A percentile compares a stretch with the other conserved stretches of the same genome.
phyloP scores from a whole-genome alignment of 495 filamentous ascomycete species.

The Talaromyces stipitatus region DNA sequence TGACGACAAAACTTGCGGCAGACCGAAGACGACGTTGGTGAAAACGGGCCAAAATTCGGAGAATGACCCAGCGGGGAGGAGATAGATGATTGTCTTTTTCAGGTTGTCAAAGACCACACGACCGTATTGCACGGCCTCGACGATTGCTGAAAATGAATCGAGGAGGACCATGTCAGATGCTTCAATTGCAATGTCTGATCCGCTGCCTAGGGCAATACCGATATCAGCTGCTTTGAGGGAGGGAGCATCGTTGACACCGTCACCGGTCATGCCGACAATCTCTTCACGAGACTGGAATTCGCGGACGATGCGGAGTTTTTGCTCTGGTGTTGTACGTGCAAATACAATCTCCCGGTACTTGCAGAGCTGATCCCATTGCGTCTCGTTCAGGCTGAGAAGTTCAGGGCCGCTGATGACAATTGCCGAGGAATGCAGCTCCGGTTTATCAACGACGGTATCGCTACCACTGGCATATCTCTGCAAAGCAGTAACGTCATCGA shows the following conservation, averaged over 20 bases:
- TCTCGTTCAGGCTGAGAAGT: conserved; percentile 47
- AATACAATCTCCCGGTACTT: conserved; percentile 61
- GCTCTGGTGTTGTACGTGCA: conserved; percentile 63
- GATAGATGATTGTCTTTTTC: conserved; percentile 53
- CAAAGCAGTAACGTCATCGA: conserved; percentile 17
- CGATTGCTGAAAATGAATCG: conserved; percentile 59
- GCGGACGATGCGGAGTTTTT: conserved; percentile 66
- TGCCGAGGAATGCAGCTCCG: neutral
- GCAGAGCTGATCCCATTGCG: conserved; percentile 51
- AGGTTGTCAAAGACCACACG: conserved; percentile 48
- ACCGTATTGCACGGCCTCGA: conserved; percentile 57
- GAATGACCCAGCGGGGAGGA: conserved; percentile 60
- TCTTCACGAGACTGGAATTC: conserved; percentile 52
- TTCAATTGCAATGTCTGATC: conserved; percentile 60
- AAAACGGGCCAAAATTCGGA: conserved; percentile 71
- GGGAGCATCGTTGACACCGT: conserved; percentile 65
- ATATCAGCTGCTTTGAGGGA: conserved; percentile 58
- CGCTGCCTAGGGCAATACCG: conserved; percentile 57
- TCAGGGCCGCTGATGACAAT: conserved; percentile 43
- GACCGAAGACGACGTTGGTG: conserved; percentile 62
- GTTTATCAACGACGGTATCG: neutral
- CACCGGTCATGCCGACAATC: conserved; percentile 70
- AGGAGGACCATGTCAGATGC: conserved; percentile 83
- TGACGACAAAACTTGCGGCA: conserved; percentile 57
- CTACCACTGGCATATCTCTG: neutral